Percentiles rank a stretch among this genome's conserved stretches.
These are phyloP conservation scores for Leptodermis oblonga DNA, from an alignment of 257 asterid species.

Conservation along the genomic window DNA sequence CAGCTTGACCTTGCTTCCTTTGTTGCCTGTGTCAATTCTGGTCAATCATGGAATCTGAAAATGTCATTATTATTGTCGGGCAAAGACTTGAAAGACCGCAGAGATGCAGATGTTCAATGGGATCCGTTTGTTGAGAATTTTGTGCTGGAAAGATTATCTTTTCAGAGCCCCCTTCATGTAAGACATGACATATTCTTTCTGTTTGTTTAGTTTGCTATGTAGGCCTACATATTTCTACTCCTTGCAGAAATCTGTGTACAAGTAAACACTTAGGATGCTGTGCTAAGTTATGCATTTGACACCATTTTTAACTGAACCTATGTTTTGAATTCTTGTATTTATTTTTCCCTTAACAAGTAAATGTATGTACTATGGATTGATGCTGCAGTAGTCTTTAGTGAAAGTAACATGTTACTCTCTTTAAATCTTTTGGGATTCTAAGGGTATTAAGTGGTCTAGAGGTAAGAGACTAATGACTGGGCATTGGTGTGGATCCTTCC, in stretches of 20 bases:
- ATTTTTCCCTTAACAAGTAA: background rate
- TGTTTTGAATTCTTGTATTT: background rate
- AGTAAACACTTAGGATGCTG: background rate
- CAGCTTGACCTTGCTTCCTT: slow-evolving; percentile 94
- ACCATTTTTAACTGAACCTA: background rate
- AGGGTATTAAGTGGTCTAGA: too few species aligned
- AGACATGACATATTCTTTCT: slow-evolving; percentile 24
- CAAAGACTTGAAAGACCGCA: slow-evolving; percentile 40
- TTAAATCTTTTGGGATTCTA: too few species aligned
- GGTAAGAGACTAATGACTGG: too few species aligned
- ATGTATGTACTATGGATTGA: background rate
- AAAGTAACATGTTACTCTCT: too few species aligned
- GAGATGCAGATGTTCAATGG: slow-evolving; percentile 45
- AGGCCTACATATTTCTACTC: background rate
- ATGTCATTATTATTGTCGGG: slow-evolving; percentile 77
- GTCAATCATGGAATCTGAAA: slow-evolving; percentile 82
- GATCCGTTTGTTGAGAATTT: slow-evolving; percentile 97
- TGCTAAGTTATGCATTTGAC: background rate
- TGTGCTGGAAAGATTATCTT: slow-evolving; percentile 89
- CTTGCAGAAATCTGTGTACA: background rate
- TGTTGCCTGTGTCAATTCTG: slow-evolving; percentile 87
- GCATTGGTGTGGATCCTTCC: too few species aligned
- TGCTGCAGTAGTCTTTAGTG: background rate
- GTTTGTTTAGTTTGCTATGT: background rate
- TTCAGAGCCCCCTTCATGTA: slow-evolving; percentile 96